These are phyloP conservation scores for Scheffersomyces illinoinensis DNA, from an alignment of 1,139 yeast genomes.

Conservation along the genomic window DNA sequence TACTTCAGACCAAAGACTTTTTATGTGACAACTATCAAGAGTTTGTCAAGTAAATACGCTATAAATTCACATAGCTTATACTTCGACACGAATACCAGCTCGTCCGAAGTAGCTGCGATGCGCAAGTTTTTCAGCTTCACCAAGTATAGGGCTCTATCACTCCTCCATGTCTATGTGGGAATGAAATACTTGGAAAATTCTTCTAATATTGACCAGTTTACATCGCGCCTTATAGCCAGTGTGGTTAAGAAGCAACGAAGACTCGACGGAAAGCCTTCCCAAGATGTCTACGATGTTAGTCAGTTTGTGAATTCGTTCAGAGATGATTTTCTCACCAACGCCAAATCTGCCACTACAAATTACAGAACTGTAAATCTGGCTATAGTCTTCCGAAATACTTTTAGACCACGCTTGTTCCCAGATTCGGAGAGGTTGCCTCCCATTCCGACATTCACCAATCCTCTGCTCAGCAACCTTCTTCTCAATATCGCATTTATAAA, in stretches of 20 bases:
- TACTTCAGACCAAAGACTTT: not conserved
- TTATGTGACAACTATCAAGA: not conserved
- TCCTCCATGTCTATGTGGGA: slow-evolving; percentile 6
- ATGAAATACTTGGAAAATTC: slow-evolving; percentile 6
- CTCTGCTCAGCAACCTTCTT: not conserved
- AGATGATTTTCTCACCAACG: not conserved
- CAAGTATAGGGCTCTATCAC: not conserved
- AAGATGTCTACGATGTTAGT: not conserved
- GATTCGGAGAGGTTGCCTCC: not conserved
- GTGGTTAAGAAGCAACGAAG: not conserved
- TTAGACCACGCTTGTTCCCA: not conserved
- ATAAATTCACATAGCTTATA: not conserved
- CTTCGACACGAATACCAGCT: not conserved
- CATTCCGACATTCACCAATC: not conserved
- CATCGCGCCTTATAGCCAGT: not conserved
- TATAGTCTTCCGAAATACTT: not conserved
- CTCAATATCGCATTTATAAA: not conserved
- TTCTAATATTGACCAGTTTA: not conserved
- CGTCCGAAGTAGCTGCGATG: not conserved
- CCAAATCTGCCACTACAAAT: not conserved
- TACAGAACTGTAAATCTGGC: not conserved
- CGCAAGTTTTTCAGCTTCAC: not conserved
- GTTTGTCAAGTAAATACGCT: not conserved
- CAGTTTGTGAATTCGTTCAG: not conserved
- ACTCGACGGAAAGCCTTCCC: not conserved